Base-by-base conservation (phyloP, 1,284 basidiomycete genomes). In the Cystobasidiaceae sp. region DNA sequence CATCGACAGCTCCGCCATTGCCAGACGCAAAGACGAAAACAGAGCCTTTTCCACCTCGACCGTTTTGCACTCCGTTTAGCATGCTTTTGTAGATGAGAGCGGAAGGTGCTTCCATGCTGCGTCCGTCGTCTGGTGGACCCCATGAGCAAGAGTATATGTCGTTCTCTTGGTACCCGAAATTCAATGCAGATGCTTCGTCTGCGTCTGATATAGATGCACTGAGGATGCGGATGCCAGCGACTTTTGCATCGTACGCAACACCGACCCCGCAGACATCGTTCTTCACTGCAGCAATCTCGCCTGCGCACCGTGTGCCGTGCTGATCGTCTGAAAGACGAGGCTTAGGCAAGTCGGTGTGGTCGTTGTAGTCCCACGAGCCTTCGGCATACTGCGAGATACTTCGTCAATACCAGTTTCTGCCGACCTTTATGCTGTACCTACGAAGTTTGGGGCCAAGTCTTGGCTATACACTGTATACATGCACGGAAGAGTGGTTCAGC, bases 1-100 rank as follows among this genome's bases (percentile, higher is more conserved):
- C 96, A 32, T 89, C 90, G 56, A 83, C 82, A 2, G 84, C 84
- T 25, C 91, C 96, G 23, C 96, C 96, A 75, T 98, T 99, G 0
- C 96, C 96, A 66, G 92, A 93, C 1, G 96, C 96, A 77, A 98
- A 99, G 37, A 99, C 96, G 73, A 90, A 98, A 69, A 99, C 81
- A 44, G 88, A 92, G 2, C 96, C 96, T 74, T 90, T 92, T 23
- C 93, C 93, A 44, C 79, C 83, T 52, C 96, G 85, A 4, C 96
- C 96, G 56, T 91, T 88, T 77, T 91, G 87, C 45, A 97, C 85
- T 19, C 96, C 96, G 73, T 98, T 97, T 23, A 97, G 81, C 72
- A 98, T 86, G 4, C 96, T 90, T 75, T 97, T 96, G 75, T 90
- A 84, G 73, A 98, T 96, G 49, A 99, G 81, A 71, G 90, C 88